These are phyloP conservation scores for Pseudoscleropodium purum DNA, from an alignment of 225 moss, liverwort and hornwort genomes.

Conservation along the genomic window DNA sequence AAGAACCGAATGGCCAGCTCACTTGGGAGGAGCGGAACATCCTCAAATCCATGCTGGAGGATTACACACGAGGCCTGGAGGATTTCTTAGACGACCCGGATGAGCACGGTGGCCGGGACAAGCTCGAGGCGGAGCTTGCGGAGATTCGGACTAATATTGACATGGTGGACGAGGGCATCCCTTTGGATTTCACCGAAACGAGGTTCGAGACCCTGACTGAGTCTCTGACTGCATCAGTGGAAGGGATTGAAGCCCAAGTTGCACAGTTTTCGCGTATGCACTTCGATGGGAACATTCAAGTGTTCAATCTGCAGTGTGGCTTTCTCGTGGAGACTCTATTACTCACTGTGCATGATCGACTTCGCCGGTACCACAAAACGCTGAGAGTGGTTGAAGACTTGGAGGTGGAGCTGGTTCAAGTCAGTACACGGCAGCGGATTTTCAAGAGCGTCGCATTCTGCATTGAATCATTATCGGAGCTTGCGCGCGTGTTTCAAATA, in stretches of 20 bases:
- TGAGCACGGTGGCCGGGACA: slow-evolving; percentile 13
- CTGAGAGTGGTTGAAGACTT: background rate
- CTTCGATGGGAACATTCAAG: background rate
- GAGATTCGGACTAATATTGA: slow-evolving; percentile 7
- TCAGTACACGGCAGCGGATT: background rate
- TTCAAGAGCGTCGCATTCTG: slow-evolving; percentile 30
- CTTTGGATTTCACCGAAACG: slow-evolving; percentile 13
- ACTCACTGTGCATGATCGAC: slow-evolving; percentile 2
- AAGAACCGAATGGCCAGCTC: slow-evolving; percentile 15
- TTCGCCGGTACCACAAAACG: slow-evolving; percentile 4
- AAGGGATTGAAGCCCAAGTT: slow-evolving; percentile 13
- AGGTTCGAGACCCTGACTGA: slow-evolving; percentile 16
- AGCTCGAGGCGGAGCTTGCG: slow-evolving; percentile 7
- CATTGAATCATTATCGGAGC: slow-evolving; percentile 17
- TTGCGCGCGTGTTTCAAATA: slow-evolving; percentile 7
- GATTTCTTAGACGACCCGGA: slow-evolving; percentile 14
- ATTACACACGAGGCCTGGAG: slow-evolving; percentile 25
- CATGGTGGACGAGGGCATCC: slow-evolving; percentile 9
- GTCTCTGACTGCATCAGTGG: slow-evolving; percentile 11
- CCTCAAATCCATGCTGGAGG: slow-evolving; percentile 31
- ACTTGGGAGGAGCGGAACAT: slow-evolving; percentile 22
- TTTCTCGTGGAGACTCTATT: slow-evolving; percentile 22
- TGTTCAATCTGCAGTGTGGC: slow-evolving; percentile 18
- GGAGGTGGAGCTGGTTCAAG: background rate
- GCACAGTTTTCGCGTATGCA: background rate